Conservation (phyloP, 2,329 filamentous ascomycete genomes). For the Zymoseptoria crescenta region DNA sequence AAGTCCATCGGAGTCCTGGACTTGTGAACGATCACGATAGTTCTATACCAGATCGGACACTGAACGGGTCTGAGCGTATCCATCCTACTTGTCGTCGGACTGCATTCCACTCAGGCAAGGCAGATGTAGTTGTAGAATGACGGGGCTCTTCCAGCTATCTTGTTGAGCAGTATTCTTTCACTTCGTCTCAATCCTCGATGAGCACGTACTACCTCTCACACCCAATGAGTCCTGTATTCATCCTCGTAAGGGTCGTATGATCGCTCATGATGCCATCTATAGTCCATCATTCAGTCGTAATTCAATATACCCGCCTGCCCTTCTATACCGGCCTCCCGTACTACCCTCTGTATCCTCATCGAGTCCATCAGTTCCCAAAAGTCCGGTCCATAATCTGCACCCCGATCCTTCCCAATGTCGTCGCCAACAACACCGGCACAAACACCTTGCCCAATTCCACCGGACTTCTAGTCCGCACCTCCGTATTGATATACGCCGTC, state of each 20-base stretch:
- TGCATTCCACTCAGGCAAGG: too few species aligned
- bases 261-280: not conserved
- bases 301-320: not conserved
- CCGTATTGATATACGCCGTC: slow-evolving; percentile 41
- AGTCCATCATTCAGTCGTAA: not conserved
- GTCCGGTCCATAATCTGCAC: slow-evolving; percentile 26
- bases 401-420: slow-evolving; percentile 28
- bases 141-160: too few species aligned
- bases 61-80: too few species aligned
- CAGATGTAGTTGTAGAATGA: too few species aligned
- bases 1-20: too few species aligned
- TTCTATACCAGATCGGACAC: too few species aligned
- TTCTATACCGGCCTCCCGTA: not conserved
- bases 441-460: slow-evolving; percentile 40
- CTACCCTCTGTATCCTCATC: not conserved
- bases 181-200: not conserved
- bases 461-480: slow-evolving; percentile 34
- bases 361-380: slow-evolving; percentile 1
- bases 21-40: too few species aligned
- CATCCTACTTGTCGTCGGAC: too few species aligned
- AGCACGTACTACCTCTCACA: not conserved
- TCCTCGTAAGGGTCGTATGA: not conserved
- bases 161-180: too few species aligned
- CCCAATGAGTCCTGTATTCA: not conserved
- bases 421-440: slow-evolving; percentile 31